Base-by-base conservation (phyloP, 2,329 filamentous ascomycete genomes). In the Alternaria longipes region DNA sequence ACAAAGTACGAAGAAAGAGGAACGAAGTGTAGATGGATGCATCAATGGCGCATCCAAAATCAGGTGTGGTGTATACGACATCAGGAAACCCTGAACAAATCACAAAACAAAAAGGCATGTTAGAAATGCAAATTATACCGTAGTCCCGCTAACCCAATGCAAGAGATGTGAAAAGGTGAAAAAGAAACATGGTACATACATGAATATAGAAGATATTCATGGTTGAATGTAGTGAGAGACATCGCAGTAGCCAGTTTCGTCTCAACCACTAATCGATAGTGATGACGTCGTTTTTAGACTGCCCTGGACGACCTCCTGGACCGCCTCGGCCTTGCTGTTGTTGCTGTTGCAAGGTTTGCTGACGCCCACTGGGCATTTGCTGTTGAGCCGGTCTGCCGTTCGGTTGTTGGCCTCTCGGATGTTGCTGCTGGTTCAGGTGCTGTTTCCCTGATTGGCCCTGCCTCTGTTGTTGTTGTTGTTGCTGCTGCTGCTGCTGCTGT, bases 261-360 rank as follows among this genome's bases (percentile, higher is more conserved):
- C 4, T 44, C 26, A 14, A 32, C 18, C 16, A 47, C 46, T 62
- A 73, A 46, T 73, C 71, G 47, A 73, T 69, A 47, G 70, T 68
- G 51, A 74, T 74, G 26, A 72, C 55, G 18, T 74, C 64, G 26
- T 62, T 52, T 42, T 63, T 46, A 8, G 36, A 54, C 26, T 63
- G 60, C 12, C 60, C 60, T 38, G 60, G 57, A 20, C 60, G 51
- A 18, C 52, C 45, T 50, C 59, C 36, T 54, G 20, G 41, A 26
- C 54, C 60, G 20, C 58, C 56, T 47, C 60, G 54, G 20, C 24
- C 34, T 56, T 54, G 61, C 47, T 59, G 56, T 45, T 60, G 60
- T n/a, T 38, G 34, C 14, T 63, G 60, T 14, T 63, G 60, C 16
- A 12, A 36, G 38, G 50, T 52, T 22, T 59, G 56, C 16, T 49